Evolutionary conservation across 352 stramenopile genomes (phyloP), one percentile per base, ranked within the genome.

Genomic region (Globisporangium carolinianum): DNA sequence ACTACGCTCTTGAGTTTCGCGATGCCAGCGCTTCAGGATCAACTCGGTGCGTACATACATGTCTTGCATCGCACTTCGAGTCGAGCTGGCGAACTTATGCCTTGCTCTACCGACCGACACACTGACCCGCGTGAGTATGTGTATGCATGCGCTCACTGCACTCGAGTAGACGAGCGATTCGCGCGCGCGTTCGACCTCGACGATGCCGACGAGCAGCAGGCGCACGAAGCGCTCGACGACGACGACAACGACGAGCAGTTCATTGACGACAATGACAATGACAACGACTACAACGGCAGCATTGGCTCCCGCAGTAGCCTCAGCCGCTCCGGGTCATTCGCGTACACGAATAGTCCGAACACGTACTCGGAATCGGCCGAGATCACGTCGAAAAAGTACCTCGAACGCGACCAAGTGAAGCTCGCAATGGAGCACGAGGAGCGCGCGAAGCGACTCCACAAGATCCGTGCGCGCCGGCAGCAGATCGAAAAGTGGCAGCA

Each of bases 401-500:
- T 86, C 56, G 75, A 87, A 65, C 75, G 82, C 15, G 73, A 87
- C 38, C 82, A 89, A 49, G 69, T 89, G 37, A 76, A 75, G 50
- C 59, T 82, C 17, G 77, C 76, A 35, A 67, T 88, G 62, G 73
- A 86, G 53, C 60, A 80, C 48, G 71, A 89, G 36, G 82, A 89
- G 47, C 79, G 77, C 2, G 48, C 71, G 3, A 72, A 72, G 37
- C 68, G 79, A 10, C 62, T 91, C 36, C 69, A 84, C 32, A 87
- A 87, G 64, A 77, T 86, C 54, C 75, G 74, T 15, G 70, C 74
- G 10, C 73, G 82, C 5, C 75, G 74, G 12, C 70, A 79, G 50
- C 73, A 89, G 17, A 67, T 91, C 52, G 68, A 87, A 37, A 85
- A 88, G 47, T 97, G 91, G 91, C 79, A 94, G 60, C 71, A 85